Conservation (phyloP, 2,329 filamentous ascomycete genomes). For the Periconia sp. region DNA sequence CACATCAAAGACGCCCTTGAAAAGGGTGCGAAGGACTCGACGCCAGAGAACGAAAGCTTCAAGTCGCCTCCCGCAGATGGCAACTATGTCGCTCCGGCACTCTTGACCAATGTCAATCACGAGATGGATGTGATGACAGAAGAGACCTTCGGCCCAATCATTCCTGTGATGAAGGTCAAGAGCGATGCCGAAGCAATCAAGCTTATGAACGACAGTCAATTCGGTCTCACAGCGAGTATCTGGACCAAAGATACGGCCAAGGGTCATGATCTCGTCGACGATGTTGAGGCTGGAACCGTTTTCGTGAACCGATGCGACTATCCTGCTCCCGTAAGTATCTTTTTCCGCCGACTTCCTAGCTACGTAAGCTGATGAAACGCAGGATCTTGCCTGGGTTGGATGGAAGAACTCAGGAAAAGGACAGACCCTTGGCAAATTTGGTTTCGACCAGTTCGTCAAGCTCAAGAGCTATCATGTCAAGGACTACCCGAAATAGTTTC, state of each 20-base stretch:
- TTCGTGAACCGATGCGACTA: slow-evolving; percentile 96
- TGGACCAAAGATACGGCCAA: slow-evolving; percentile 87
- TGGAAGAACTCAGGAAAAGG: slow-evolving; percentile 98
- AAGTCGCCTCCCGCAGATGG: slow-evolving; percentile 73
- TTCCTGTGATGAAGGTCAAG: slow-evolving; percentile 86
- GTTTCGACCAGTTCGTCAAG: slow-evolving; percentile 95
- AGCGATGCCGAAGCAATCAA: slow-evolving; percentile 79
- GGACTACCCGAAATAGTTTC: slow-evolving; percentile 66
- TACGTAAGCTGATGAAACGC: slow-evolving; percentile 17
- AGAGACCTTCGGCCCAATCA: slow-evolving; percentile 93
- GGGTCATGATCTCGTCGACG: slow-evolving; percentile 77
- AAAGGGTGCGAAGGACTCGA: slow-evolving; percentile 83
- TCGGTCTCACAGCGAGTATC: slow-evolving; percentile 93
- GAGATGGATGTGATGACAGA: slow-evolving; percentile 88
- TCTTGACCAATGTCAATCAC: slow-evolving; percentile 81
- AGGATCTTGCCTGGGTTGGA: slow-evolving; percentile 95
- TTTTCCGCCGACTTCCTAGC: not conserved
- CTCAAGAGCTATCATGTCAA: slow-evolving; percentile 96
- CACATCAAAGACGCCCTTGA: slow-evolving; percentile 83
- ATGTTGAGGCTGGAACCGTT: slow-evolving; percentile 90
- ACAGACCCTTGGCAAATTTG: slow-evolving; percentile 85
- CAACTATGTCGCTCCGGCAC: slow-evolving; percentile 87
- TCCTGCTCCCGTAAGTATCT: slow-evolving; percentile 83
- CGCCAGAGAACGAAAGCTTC: slow-evolving; percentile 82
- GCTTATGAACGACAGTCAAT: slow-evolving; percentile 94